Evolutionary conservation across 208 protist genomes (phyloP).

Genomic region (Porcisia deanei): DNA sequence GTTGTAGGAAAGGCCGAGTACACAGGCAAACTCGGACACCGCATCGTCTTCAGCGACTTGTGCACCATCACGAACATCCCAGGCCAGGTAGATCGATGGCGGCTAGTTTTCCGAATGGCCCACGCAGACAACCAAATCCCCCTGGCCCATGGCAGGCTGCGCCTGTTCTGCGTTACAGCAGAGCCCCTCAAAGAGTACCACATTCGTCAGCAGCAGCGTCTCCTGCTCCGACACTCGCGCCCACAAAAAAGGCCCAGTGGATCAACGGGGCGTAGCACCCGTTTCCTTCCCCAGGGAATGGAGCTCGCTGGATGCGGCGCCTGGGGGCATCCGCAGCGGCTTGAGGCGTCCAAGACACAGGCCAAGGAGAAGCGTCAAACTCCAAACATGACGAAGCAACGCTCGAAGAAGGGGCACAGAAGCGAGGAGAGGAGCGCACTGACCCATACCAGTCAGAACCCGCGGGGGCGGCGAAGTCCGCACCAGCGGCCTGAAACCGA

Average conservation of each 20-base stretch:
- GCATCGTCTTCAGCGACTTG: conserved; percentile 85
- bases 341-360: background rate
- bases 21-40: conserved; percentile 58
- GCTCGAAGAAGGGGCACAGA: background rate
- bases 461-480: background rate
- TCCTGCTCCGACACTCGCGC: conserved; percentile 5
- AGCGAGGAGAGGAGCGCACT: background rate
- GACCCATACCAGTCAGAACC: background rate
- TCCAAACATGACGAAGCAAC: background rate
- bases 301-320: background rate
- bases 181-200: conserved; percentile 57
- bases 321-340: background rate
- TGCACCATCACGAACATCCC: conserved; percentile 62
- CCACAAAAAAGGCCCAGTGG: background rate
- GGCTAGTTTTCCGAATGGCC: conserved; percentile 75
- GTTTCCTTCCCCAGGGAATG: conserved; percentile 5
- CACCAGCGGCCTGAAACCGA: background rate
- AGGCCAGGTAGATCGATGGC: conserved; percentile 45
- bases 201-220: conserved; percentile 36
- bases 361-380: too few relatives aligned
- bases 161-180: conserved; percentile 68
- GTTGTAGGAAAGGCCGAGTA: conserved; percentile 85
- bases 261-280: conserved; percentile 7
- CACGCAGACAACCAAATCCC: conserved; percentile 69
- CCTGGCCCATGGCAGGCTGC: conserved; percentile 57